Base-by-base conservation (phyloP, 2,329 filamentous ascomycete genomes). In the Penicillium digitatum region DNA sequence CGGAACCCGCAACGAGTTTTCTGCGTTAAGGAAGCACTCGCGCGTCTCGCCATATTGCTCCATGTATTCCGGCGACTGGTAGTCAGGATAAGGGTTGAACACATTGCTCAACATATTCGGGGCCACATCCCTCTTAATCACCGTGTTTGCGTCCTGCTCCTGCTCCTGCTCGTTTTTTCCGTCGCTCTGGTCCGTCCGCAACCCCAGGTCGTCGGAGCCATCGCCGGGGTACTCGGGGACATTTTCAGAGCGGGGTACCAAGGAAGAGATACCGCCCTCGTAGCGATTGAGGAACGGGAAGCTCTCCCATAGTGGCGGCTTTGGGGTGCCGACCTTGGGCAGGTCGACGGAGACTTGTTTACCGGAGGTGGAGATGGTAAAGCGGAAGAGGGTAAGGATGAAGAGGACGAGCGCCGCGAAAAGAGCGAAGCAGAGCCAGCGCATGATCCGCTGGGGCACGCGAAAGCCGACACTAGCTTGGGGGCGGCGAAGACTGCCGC, bases 241-340 rank as follows among this genome's bases (percentile, higher is more conserved):
- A 62, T 92, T 93, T 45, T 89, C 78, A 14, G 79, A 72, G 26
- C 85, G 76, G 0, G 84, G 74, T 0, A 89, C 83, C 58, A 99
- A 69, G 0, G 82, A 87, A 60, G 87, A 81, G 56, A 99, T 81
- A 0, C 94, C 94, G 14, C 91, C 93, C 70, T 96, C 94, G 70
- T 96, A 99, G 59, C 92, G 82, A 57, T 87, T 87, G 58, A 99
- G 73, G 66, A 96, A 95, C 0, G 86, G 84, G 69, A 95, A 97
- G 10, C 82, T 83, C 70, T 95, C 89, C 91, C 92, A 97, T n/a
- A 64, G 60, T 0, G 86, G 84, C 12, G 89, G 88, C 20, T 85
- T 82, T 10, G 29, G 43, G 0, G 82, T 73, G 0, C 84, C 80
- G 12, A 81, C 81, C 60, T 85, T 84, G 16, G 83, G 81, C 27